phyloP scores from a whole-genome alignment of 306 rosid genomes.

The Inga leiocalycina region DNA sequence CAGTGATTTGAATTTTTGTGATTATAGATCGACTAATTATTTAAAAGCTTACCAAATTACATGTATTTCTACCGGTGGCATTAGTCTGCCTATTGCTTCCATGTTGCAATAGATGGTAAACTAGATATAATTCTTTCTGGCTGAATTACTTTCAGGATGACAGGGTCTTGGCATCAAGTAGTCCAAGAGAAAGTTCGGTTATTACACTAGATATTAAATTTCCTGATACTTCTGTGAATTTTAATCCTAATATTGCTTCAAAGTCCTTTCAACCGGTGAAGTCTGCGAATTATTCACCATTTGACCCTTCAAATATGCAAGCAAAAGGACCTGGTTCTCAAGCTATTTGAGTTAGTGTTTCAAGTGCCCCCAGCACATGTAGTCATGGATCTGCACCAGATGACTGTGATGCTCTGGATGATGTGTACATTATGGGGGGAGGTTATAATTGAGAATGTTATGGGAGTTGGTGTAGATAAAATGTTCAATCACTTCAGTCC shows the following conservation, averaged over 20 bases:
- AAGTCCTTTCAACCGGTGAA: conserved; percentile 56
- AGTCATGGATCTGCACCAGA: conserved; percentile 97
- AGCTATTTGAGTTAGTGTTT: conserved; percentile 94
- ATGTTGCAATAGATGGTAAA: conserved; percentile 29
- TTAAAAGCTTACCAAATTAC: conserved; percentile 2
- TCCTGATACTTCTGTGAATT: conserved; percentile 60
- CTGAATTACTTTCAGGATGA: conserved; percentile 73
- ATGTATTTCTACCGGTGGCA: neutral
- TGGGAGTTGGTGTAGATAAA: conserved; percentile 54
- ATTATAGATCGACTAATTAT: neutral
- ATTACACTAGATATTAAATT: conserved; percentile 71
- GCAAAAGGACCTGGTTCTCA: conserved; percentile 91
- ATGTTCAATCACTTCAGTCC: too few species aligned
- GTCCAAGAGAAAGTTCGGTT: conserved; percentile 80
- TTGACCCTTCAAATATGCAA: conserved; percentile 84
- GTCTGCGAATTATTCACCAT: conserved; percentile 60
- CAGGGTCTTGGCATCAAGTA: conserved; percentile 79
- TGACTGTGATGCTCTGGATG: conserved; percentile 94
- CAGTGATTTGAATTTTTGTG: neutral
- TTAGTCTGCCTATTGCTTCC: conserved; percentile 17
- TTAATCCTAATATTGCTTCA: conserved; percentile 62
- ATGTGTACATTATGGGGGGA: conserved; percentile 99
- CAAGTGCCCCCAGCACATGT: conserved; percentile 98
- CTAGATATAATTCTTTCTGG: conserved; percentile 37
- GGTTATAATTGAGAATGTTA: conserved; percentile 65